Base-by-base conservation (phyloP, 2,329 filamentous ascomycete genomes). In the Scytalidium lignicola region DNA sequence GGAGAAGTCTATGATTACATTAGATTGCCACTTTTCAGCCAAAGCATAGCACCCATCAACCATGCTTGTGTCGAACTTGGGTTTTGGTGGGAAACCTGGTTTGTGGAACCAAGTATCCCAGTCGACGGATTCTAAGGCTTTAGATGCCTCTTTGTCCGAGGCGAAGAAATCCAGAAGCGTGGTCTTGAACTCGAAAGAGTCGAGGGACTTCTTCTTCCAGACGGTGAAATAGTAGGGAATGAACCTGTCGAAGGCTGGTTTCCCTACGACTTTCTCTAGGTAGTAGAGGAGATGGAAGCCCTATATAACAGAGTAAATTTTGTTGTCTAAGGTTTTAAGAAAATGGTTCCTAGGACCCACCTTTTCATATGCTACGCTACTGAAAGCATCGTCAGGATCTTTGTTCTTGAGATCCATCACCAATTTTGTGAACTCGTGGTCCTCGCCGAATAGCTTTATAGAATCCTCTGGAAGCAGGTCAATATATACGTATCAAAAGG, bases 331-430 rank as follows among this genome's bases (percentile, higher is more conserved):
- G 5, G 18, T 19, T 20, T 42, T 1, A 37, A 23, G 22, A 10
- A 8, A 23, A 22, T n/a, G 21, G 6, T 42, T n/a, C n/a, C 15
- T 2, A 13, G 41, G 29, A 13, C 28, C 23, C 18, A 61, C 61
- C 51, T 99, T 97, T 66, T 97, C 92, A 62, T 99, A 99, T 0
- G 93, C 90, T 28, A 97, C 76, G 21, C 82, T 87, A 58, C 88
- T 95, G 72, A 97, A 99, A 1, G 92, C 88, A 67, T 99, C 93
- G 66, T 97, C 93, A 0, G 93, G 93, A 60, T 97, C 92, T 57
- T 93, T 85, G 50, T 89, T 90, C 64, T 92, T 88, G 55, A 97
- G 84, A 65, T 89, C 84, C 52, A 91, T 80, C 57, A 96, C 83
- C 47, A 99, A 78, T 67, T 95, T 95, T 7, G 93, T 99, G 71